Percentiles rank a stretch among this genome's conserved stretches.
phyloP scores from a whole-genome alignment of 345 rosid species.

The Hypericum perforatum region DNA sequence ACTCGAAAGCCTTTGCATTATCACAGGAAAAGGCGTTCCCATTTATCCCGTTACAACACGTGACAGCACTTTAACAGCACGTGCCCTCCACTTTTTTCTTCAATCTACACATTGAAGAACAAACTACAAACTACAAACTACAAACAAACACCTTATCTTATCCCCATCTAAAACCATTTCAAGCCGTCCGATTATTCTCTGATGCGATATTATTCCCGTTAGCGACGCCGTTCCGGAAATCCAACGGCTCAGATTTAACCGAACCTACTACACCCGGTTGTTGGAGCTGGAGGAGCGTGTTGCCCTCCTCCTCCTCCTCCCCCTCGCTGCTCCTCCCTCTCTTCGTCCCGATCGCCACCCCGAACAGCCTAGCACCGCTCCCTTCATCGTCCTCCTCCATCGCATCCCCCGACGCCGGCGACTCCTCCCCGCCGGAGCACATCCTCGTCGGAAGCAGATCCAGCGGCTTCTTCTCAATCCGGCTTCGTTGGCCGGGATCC shows the following conservation, averaged over 20 bases:
- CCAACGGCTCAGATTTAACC: conserved; percentile 13
- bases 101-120: too few species aligned
- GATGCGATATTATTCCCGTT: background rate
- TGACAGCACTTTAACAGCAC: too few species aligned
- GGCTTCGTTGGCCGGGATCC: too few species aligned
- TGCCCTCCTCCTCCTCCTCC: background rate
- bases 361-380: conserved; percentile 11
- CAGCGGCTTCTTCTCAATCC: conserved; percentile 1
- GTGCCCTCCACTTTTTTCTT: too few species aligned
- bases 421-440: background rate
- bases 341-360: conserved; percentile 14
- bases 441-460: conserved; percentile 9
- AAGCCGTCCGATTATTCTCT: too few species aligned
- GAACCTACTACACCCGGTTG: background rate
- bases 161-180: too few species aligned
- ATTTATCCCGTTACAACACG: too few species aligned
- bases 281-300: background rate
- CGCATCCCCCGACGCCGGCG: background rate
- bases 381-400: conserved; percentile 7
- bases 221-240: background rate
- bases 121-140: too few species aligned
- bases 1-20: too few species aligned
- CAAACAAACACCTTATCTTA: too few species aligned
- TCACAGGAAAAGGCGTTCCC: too few species aligned
- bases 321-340: conserved; percentile 11